Conservation (phyloP, 257 asterid genomes). For the Agastache rugosa region DNA sequence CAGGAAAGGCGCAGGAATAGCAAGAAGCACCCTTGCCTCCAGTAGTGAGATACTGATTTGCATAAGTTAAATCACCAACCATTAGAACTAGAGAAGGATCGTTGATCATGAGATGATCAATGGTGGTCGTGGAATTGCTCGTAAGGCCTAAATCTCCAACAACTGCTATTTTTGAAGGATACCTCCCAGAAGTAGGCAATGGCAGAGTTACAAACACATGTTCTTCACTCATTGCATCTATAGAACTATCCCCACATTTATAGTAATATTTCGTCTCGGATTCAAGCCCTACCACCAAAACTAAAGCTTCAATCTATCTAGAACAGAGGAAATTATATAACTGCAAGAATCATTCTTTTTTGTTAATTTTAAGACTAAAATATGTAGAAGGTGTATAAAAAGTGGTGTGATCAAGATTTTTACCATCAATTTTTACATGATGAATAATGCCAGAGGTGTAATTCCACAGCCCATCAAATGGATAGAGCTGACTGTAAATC, state of each 20-base stretch:
- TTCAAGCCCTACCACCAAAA: conserved; percentile 60
- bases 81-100: conserved; percentile 70
- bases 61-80: conserved; percentile 81
- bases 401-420: conserved; percentile 22
- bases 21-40: conserved; percentile 85
- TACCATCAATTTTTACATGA: conserved; percentile 82
- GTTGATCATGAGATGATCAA: conserved; percentile 68
- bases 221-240: conserved; percentile 74
- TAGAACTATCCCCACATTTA: conserved; percentile 83
- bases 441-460: conserved; percentile 86
- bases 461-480: conserved; percentile 82
- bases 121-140: conserved; percentile 73
- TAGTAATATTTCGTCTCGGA: conserved; percentile 74
- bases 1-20: conserved; percentile 72
- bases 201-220: conserved; percentile 65
- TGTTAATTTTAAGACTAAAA: background rate
- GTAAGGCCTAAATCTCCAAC: conserved; percentile 90
- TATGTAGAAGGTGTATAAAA: background rate
- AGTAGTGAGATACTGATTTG: conserved; percentile 77
- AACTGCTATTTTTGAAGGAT: conserved; percentile 71
- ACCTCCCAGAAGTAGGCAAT: conserved; percentile 57
- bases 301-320: conserved; percentile 1
- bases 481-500: conserved; percentile 77
- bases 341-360: background rate
- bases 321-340: background rate